A percentile compares a stretch with the other conserved stretches of the same genome.
These are phyloP conservation scores for Cystoisospora suis DNA, from an alignment of 169 alveolate species.

Conservation along the genomic window DNA sequence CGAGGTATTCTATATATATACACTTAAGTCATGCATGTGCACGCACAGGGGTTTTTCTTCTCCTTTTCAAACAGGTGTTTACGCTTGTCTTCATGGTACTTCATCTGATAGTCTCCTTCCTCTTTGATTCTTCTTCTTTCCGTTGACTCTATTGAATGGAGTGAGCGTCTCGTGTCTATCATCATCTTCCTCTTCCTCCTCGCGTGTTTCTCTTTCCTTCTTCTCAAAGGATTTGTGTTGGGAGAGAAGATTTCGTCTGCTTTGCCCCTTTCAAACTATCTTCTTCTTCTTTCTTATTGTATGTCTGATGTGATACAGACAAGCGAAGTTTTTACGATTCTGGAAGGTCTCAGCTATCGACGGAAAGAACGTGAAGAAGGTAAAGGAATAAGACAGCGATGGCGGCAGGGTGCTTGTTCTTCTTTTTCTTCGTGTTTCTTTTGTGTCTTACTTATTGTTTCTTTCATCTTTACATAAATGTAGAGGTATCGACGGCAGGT, in stretches of 20 bases:
- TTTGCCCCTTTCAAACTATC: too few relatives aligned
- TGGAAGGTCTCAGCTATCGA: conserved; percentile 15
- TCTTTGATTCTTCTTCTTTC: not conserved
- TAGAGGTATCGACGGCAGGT: too few relatives aligned
- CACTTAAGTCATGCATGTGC: not conserved
- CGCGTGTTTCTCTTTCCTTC: not conserved
- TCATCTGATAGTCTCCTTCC: not conserved
- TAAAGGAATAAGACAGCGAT: not conserved
- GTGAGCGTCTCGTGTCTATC: not conserved
- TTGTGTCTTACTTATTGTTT: not conserved
- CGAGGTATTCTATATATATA: too few relatives aligned
- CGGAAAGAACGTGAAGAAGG: conserved; percentile 12
- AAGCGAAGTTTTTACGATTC: not conserved
- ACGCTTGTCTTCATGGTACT: not conserved
- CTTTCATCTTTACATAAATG: not conserved
- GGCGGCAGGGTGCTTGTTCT: too few relatives aligned
- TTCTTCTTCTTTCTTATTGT: too few relatives aligned
- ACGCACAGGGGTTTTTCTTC: not conserved
- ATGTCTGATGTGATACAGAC: too few relatives aligned
- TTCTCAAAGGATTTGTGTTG: not conserved
- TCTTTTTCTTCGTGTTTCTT: not conserved
- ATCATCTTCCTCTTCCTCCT: not conserved
- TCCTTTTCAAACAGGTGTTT: not conserved
- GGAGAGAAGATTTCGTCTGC: too few relatives aligned
- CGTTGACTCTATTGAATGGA: not conserved